phyloP scores from a whole-genome alignment of 2,329 filamentous ascomycete genomes.

The Remersonia thermophila region DNA sequence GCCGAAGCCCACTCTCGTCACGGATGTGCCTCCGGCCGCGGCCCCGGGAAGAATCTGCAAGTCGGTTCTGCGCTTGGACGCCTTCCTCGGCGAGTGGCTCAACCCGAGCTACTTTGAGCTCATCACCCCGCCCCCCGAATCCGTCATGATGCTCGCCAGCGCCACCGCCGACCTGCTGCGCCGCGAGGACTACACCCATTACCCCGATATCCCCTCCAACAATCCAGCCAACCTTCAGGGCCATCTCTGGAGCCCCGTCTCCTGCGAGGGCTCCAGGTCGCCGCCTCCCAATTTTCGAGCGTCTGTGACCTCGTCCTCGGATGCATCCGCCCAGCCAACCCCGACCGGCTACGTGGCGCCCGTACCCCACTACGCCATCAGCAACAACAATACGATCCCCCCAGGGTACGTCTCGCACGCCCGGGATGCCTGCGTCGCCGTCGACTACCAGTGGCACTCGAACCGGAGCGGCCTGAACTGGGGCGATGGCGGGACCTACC shows the following conservation, averaged over 20 bases:
- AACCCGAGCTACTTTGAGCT: conserved; percentile 86
- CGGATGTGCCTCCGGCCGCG: conserved; percentile 8
- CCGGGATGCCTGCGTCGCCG: conserved; percentile 66
- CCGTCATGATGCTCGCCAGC: conserved; percentile 72
- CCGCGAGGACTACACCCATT: conserved; percentile 53
- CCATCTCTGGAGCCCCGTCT: conserved; percentile 21
- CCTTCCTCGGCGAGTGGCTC: conserved; percentile 92
- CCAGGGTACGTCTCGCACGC: conserved; percentile 83
- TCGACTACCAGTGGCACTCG: conserved; percentile 97
- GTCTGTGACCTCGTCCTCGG: not conserved
- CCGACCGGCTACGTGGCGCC: conserved; percentile 54
- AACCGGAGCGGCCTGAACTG: conserved; percentile 66
- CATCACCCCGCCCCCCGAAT: conserved; percentile 79
- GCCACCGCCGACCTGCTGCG: conserved; percentile 80
- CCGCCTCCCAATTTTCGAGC: too few relatives aligned
- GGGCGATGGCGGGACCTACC: conserved; percentile 77
- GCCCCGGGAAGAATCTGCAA: conserved; percentile 31
- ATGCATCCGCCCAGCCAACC: conserved; percentile 3
- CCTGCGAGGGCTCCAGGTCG: not conserved
- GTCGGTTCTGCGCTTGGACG: conserved; percentile 66
- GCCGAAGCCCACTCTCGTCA: conserved; percentile 12
- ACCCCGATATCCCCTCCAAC: conserved; percentile 27
- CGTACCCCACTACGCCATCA: conserved; percentile 71
- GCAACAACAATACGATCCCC: conserved; percentile 68
- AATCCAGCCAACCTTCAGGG: conserved; percentile 23